phyloP scores from a whole-genome alignment of 2,329 filamentous ascomycete species.

The Bimuria novae-zelandiae region DNA sequence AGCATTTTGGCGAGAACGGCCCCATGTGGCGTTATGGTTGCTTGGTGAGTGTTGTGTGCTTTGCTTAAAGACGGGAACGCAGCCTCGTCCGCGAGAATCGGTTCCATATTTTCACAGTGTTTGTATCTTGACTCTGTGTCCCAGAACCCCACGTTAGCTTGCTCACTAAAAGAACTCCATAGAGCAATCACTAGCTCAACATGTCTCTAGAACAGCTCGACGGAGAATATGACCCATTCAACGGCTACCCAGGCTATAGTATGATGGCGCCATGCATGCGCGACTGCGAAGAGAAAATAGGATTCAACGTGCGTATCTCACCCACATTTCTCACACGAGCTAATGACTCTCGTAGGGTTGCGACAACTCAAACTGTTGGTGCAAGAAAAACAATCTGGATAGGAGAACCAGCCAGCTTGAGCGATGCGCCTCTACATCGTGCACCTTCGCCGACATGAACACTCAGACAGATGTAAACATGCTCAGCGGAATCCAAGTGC shows the following conservation, averaged over 20 bases:
- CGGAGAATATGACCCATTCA: slow-evolving; percentile 13
- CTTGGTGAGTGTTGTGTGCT: neutral
- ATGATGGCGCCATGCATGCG: slow-evolving; percentile 22
- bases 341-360: slow-evolving; percentile 13
- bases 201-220: slow-evolving; percentile 12
- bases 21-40: neutral
- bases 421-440: slow-evolving; percentile 16
- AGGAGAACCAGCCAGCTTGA: slow-evolving; percentile 10
- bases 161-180: too few species aligned
- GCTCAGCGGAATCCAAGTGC: slow-evolving; percentile 15
- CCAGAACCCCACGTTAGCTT: too few species aligned
- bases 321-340: neutral
- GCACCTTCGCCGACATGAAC: slow-evolving; percentile 22
- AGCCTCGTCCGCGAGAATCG: neutral
- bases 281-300: slow-evolving; percentile 9
- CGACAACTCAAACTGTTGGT: slow-evolving; percentile 21
- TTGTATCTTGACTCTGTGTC: neutral
- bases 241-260: slow-evolving; percentile 11
- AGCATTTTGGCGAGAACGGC: neutral
- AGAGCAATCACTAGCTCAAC: slow-evolving; percentile 1
- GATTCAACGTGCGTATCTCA: slow-evolving; percentile 14
- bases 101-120: neutral
- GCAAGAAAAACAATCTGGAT: slow-evolving; percentile 23
- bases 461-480: slow-evolving; percentile 17
- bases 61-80: neutral